Evolutionary conservation across 1,139 yeast species (phyloP).

Genomic region (Zygosaccharomyces sapae): DNA sequence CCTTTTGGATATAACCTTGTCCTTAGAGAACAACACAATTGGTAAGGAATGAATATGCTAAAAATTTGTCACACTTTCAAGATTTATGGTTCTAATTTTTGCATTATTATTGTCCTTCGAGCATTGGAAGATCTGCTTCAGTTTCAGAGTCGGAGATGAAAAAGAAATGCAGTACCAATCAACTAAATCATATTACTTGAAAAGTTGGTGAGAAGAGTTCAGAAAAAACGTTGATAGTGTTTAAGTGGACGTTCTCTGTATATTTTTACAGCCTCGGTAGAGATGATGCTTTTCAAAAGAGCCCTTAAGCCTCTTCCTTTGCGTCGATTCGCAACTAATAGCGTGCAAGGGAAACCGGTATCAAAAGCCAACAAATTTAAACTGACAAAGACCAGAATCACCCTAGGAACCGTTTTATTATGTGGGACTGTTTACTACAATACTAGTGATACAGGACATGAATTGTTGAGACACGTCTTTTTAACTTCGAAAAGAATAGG

Average conservation of each 20-base stretch:
- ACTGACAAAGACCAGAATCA: constrained; percentile 9
- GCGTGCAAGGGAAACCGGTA: constrained; percentile 1
- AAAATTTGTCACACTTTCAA: not conserved
- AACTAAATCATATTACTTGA: not conserved
- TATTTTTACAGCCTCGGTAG: not conserved
- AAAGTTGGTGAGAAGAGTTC: not conserved
- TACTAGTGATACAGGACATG: constrained; percentile 41
- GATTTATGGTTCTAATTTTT: not conserved
- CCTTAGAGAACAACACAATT: constrained; percentile 42
- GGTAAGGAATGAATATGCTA: not conserved
- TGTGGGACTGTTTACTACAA: constrained; percentile 33
- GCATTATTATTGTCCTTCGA: not conserved
- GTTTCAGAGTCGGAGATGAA: constrained; percentile 13
- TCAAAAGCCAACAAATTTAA: constrained; percentile 2
- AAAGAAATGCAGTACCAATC: constrained; percentile 38
- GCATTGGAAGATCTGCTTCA: not conserved
- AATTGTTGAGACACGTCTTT: constrained; percentile 34
- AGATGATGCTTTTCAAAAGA: constrained; percentile 2
- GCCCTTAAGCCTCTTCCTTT: constrained; percentile 1
- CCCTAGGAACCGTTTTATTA: constrained; percentile 11
- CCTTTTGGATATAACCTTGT: constrained; percentile 81
- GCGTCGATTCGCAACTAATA: constrained; percentile 8
- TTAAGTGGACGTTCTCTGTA: not conserved
- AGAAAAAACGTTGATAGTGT: not conserved
- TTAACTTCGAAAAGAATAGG: constrained; percentile 53